phyloP scores from a whole-genome alignment of 345 rosid genomes.

The Durio zibethinus region DNA sequence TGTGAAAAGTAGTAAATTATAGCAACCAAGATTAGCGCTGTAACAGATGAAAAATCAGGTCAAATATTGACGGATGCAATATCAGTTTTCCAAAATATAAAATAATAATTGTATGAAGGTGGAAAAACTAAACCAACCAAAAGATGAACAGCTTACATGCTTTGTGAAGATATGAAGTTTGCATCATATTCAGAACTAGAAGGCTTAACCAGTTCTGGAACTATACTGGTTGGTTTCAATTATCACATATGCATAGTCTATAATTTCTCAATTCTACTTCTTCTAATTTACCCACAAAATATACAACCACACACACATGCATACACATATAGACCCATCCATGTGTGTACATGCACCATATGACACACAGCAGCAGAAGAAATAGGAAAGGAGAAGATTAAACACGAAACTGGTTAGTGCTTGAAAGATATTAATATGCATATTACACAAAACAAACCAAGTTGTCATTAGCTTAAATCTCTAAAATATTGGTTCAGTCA shows the following conservation, averaged over 20 bases:
- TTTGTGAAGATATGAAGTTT: not conserved
- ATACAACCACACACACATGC: not conserved
- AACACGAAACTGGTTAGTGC: not conserved
- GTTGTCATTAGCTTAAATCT: not conserved
- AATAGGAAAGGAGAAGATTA: not conserved
- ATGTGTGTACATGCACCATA: not conserved
- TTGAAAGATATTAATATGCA: constrained; percentile 1
- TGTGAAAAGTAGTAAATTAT: constrained; percentile 66
- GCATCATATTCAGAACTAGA: not conserved
- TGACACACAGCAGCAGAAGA: not conserved
- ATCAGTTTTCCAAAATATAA: not conserved
- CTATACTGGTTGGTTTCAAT: not conserved
- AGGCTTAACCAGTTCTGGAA: not conserved
- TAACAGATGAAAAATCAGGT: constrained; percentile 18
- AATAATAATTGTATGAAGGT: not conserved
- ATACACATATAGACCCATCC: not conserved
- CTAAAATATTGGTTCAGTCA: not conserved
- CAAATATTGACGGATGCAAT: constrained; percentile 17
- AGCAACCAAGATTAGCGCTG: constrained; percentile 73
- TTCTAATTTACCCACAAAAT: not conserved
- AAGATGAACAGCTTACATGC: not conserved
- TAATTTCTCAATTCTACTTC: constrained; percentile 1
- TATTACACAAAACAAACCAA: not conserved
- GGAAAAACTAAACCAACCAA: not conserved
- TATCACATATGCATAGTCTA: not conserved